These are phyloP conservation scores for Chrysanthemum lavandulifolium DNA, from an alignment of 129 eudicot species.

Conservation along the genomic window DNA sequence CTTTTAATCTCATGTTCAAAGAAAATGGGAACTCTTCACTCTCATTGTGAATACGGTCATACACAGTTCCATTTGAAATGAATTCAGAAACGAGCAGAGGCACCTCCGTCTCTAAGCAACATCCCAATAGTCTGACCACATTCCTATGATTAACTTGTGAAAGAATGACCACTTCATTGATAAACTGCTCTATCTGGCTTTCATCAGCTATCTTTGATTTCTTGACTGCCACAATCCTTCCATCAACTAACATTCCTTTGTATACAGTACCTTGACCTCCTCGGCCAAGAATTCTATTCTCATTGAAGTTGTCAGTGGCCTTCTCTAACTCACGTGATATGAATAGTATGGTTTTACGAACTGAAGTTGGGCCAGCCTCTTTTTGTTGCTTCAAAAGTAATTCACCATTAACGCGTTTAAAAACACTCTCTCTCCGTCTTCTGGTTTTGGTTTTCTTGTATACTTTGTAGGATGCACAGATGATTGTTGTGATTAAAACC, in stretches of 20 bases:
- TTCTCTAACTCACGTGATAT: not conserved
- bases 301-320: not conserved
- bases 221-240: not conserved
- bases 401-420: not conserved
- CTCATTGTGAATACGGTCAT: not conserved
- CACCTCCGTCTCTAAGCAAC: not conserved
- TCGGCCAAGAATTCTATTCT: not conserved
- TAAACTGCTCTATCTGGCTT: no score
- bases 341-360: not conserved
- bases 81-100: not conserved
- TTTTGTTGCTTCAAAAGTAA: not conserved
- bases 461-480: not conserved
- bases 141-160: no score
- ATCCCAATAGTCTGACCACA: no score
- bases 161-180: no score
- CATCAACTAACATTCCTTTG: conserved; percentile 1
- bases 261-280: not conserved
- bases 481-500: not conserved
- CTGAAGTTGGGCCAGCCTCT: not conserved
- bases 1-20: no score
- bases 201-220: not conserved
- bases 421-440: not conserved
- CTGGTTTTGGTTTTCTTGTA: not conserved
- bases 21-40: not conserved
- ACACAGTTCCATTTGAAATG: not conserved